These are phyloP conservation scores for Omphalotus guepiniiformis DNA, from an alignment of 768 basidiomycete species.

Conservation along the genomic window DNA sequence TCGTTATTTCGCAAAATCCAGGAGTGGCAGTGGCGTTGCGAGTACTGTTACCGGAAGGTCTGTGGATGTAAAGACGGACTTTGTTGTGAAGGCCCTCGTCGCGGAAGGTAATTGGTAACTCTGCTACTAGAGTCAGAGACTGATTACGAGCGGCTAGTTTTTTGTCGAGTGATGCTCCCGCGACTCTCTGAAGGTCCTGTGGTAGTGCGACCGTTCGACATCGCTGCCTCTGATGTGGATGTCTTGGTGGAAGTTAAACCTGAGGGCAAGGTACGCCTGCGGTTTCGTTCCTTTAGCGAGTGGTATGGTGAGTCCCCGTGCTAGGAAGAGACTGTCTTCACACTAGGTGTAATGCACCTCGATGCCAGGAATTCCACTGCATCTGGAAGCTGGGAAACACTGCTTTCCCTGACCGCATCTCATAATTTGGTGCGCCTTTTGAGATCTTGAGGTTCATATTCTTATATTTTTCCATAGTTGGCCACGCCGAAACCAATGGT, in stretches of 20 bases:
- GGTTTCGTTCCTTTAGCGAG: conserved; percentile 3
- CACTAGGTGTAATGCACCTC: conserved; percentile 59
- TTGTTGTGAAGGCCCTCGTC: conserved; percentile 15
- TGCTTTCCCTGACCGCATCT: conserved; percentile 54
- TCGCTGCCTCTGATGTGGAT: conserved; percentile 59
- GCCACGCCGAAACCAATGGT: conserved; percentile 46
- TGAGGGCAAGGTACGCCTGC: conserved; percentile 56
- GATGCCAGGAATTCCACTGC: conserved; percentile 44
- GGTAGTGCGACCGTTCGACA: conserved; percentile 44
- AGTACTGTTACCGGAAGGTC: conserved; percentile 28
- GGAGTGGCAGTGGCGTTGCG: conserved; percentile 37
- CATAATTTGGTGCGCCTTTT: conserved; percentile 50
- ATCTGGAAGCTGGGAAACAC: conserved; percentile 29
- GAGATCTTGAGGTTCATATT: not conserved
- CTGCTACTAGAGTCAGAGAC: not conserved
- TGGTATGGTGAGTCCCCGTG: conserved; percentile 6
- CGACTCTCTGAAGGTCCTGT: conserved; percentile 27
- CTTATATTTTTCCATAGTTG: conserved; percentile 28
- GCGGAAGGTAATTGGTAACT: conserved; percentile 33
- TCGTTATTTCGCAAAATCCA: conserved; percentile 65
- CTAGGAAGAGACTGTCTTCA: conserved; percentile 70
- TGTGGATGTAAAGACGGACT: conserved; percentile 11
- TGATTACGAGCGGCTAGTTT: conserved; percentile 14
- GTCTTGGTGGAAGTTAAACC: conserved; percentile 63
- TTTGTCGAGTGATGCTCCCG: conserved; percentile 47